Base-by-base conservation (phyloP, 2,329 filamentous ascomycete genomes). In the Penicillium janthinellum region DNA sequence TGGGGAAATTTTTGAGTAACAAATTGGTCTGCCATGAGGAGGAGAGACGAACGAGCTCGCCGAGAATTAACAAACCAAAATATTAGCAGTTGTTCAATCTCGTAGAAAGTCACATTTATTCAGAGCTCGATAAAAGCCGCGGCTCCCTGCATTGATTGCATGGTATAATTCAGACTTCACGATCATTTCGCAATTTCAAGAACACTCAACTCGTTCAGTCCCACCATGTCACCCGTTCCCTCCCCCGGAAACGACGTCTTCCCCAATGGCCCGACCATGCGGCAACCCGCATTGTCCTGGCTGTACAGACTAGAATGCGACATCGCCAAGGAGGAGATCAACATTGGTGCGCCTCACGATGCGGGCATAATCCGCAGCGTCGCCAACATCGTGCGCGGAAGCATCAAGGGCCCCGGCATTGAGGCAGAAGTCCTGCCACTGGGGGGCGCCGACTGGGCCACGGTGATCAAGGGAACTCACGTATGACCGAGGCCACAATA, bases 271-370 rank as follows among this genome's bases (percentile, higher is more conserved):
- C 67, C 64, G 5, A 57, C 57, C 5, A 70, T 71, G 68, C 69
- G 69, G 8, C 64, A 59, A 42, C 68, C 68, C 4, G 51, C 52
- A 0, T 45, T 70, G 2, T 59, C 58, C 17, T 69, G 66, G 50
- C 56, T 70, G 6, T 70, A 71, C 48, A 63, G 66, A 20, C 59
- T 70, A 0, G 68, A 70, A 59, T 70, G 67, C 42, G 60, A 66
- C 20, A 70, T 69, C 34, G 59, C 47, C 10, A 58, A 58, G 35
- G 64, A 70, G 2, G 68, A 71, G 20, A 63, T 69, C 35, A 54
- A 67, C 10, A 22, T 70, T 2, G 66, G 66, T 2, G 61, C 69
- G 1, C 66, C 69, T 3, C 65, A 70, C 38, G 61, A 63, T 28
- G 53, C 65, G 3, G 65, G 65, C 5, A 55, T 61, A 1, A 61